phyloP scores from a whole-genome alignment of 257 asterid species.

The Nicotiana obtusifolia region DNA sequence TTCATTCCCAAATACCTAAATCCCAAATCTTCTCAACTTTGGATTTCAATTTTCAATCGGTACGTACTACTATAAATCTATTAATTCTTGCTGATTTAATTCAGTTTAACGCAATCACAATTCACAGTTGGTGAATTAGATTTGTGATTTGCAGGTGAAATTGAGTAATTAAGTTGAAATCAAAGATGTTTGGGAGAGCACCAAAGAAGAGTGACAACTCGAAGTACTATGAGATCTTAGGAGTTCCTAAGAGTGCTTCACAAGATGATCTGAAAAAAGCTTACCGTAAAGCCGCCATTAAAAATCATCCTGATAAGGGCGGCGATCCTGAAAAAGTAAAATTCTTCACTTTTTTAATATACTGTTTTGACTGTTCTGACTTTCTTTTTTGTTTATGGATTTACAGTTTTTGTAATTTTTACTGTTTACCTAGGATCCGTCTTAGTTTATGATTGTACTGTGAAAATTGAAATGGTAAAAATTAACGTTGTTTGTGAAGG shows the following conservation, averaged over 20 bases:
- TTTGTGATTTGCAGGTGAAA: background rate
- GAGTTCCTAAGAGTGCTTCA: slow-evolving; percentile 16
- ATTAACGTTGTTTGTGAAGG: background rate
- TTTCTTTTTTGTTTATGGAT: background rate
- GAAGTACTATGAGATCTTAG: slow-evolving; percentile 19
- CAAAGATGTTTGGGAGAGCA: slow-evolving; percentile 23
- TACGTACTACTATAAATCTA: no score
- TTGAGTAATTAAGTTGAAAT: background rate
- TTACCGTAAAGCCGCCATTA: slow-evolving; percentile 17
- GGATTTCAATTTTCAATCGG: no score
- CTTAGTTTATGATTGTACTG: background rate
- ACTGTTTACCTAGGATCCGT: background rate
- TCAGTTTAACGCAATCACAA: background rate
- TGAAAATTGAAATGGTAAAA: background rate
- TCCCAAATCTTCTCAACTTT: no score
- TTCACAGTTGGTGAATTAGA: background rate
- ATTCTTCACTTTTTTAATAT: background rate
- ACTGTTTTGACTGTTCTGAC: background rate
- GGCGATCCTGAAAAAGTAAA: slow-evolving; percentile 25
- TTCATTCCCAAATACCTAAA: no score
- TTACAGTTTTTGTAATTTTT: background rate
- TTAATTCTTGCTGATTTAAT: background rate
- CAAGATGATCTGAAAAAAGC: slow-evolving; percentile 22
- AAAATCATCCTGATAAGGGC: slow-evolving; percentile 24
- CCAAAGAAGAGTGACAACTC: slow-evolving; percentile 24